Percentiles rank a stretch among this genome's conserved stretches.
phyloP scores from a whole-genome alignment of 768 basidiomycete genomes.

The Serendipita sp. region DNA sequence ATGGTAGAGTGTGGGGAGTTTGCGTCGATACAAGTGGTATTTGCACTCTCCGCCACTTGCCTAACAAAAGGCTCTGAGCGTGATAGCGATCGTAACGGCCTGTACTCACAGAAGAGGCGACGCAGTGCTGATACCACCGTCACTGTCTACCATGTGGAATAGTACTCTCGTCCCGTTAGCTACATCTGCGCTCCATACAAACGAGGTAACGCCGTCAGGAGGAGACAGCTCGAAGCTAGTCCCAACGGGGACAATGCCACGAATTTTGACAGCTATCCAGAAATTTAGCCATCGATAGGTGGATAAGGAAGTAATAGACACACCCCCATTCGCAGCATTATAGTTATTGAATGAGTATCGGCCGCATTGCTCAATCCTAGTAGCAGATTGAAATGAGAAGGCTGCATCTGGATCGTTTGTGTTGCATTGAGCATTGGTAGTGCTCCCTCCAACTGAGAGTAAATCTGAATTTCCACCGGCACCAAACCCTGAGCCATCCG shows the following conservation, averaged over 20 bases:
- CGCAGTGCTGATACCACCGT: constrained; percentile 9
- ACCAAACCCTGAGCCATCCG: constrained; percentile 53
- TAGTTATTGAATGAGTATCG: constrained; percentile 27
- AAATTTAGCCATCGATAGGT: constrained; percentile 29
- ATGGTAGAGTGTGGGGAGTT: constrained; percentile 25
- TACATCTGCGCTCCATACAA: constrained; percentile 42
- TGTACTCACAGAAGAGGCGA: constrained; percentile 7
- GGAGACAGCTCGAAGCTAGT: constrained; percentile 31
- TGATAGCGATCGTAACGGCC: constrained; percentile 22
- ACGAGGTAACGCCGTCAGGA: constrained; percentile 25
- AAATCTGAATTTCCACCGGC: constrained; percentile 43
- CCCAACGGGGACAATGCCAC: constrained; percentile 55
- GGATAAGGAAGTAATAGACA: constrained; percentile 33
- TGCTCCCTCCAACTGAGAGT: constrained; percentile 32
- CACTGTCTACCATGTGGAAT: constrained; percentile 20
- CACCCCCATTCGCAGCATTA: constrained; percentile 33
- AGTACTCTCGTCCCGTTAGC: constrained; percentile 42
- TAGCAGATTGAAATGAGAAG: not conserved
- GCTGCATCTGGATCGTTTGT: constrained; percentile 27
- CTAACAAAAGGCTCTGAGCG: constrained; percentile 20
- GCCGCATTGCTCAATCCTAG: constrained; percentile 14
- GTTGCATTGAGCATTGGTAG: constrained; percentile 31
- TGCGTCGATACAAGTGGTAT: constrained; percentile 35
- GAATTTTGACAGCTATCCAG: constrained; percentile 22
- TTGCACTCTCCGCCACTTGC: constrained; percentile 19